Conservation (phyloP, 2,329 filamentous ascomycete genomes). For the Orbilia blumenaviensis region DNA sequence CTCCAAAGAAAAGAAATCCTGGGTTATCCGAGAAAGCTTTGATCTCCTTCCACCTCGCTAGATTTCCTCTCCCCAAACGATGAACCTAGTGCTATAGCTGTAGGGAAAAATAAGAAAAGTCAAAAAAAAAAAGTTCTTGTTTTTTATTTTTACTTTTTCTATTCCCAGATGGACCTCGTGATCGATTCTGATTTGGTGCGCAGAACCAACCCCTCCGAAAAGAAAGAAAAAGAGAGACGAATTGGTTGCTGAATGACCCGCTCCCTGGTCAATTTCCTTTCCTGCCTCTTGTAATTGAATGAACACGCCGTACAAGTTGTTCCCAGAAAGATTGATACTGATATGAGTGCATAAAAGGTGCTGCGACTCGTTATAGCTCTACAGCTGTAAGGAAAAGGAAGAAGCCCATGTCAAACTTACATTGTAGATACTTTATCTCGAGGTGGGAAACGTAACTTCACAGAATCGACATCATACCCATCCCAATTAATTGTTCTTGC, state of each 20-base stretch:
- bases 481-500: too few species aligned
- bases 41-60: constrained; percentile 25
- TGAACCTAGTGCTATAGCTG: constrained; percentile 35
- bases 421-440: too few species aligned
- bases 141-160: constrained; percentile 54
- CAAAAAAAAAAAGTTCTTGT: constrained; percentile 26
- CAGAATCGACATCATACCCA: constrained; percentile 34
- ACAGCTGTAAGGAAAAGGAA: too few species aligned
- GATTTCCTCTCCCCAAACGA: constrained; percentile 25
- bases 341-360: constrained; percentile 46
- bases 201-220: constrained; percentile 32
- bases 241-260: constrained; percentile 37
- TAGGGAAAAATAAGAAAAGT: not conserved
- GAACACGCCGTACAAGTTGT: constrained; percentile 17
- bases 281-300: too few species aligned
- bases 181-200: constrained; percentile 52
- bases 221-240: constrained; percentile 2
- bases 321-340: not conserved
- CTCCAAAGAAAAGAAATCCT: not conserved
- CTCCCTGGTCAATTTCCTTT: constrained; percentile 16
- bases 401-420: too few species aligned
- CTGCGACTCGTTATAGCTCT: constrained; percentile 27
- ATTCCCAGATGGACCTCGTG: constrained; percentile 53
- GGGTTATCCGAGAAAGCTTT: constrained; percentile 13
- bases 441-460: too few species aligned